phyloP scores from a whole-genome alignment of 768 basidiomycete species.

The Lactarius trivialis region DNA sequence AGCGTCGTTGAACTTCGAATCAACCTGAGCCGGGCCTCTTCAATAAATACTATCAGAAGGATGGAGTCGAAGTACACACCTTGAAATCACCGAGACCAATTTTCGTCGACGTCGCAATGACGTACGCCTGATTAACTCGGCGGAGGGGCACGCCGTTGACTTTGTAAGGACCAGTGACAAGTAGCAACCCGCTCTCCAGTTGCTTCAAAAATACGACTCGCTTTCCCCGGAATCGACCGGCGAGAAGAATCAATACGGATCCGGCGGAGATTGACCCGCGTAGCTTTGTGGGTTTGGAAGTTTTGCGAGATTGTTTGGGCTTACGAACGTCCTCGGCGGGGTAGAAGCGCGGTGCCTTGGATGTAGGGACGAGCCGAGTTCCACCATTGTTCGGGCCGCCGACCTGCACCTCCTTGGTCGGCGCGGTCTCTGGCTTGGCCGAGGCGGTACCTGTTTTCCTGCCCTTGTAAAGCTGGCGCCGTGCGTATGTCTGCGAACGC shows the following conservation, averaged over 20 bases:
- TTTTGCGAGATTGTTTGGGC: slow-evolving; percentile 91
- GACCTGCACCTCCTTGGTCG: slow-evolving; percentile 71
- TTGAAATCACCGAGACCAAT: slow-evolving; percentile 70
- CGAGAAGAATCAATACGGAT: slow-evolving; percentile 91
- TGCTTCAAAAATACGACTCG: slow-evolving; percentile 98
- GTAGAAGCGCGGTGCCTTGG: slow-evolving; percentile 87
- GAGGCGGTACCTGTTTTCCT: slow-evolving; percentile 69
- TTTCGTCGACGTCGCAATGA: slow-evolving; percentile 96
- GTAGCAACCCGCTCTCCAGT: slow-evolving; percentile 81
- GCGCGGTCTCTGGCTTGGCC: slow-evolving; percentile 49
- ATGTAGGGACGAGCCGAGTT: slow-evolving; percentile 78
- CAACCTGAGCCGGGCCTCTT: slow-evolving; percentile 43
- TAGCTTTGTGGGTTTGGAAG: slow-evolving; percentile 67
- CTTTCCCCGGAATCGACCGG: slow-evolving; percentile 97
- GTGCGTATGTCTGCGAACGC: slow-evolving; percentile 71
- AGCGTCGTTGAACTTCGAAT: slow-evolving; percentile 87
- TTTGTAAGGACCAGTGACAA: slow-evolving; percentile 97
- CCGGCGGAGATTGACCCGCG: slow-evolving; percentile 89
- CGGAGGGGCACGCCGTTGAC: slow-evolving; percentile 97
- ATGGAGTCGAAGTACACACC: slow-evolving; percentile 41
- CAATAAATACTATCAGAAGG: slow-evolving; percentile 8
- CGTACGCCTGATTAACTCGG: slow-evolving; percentile 98
- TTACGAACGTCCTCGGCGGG: slow-evolving; percentile 89
- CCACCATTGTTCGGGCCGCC: slow-evolving; percentile 88
- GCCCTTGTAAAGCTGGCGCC: slow-evolving; percentile 82